Evolutionary conservation across 352 stramenopile genomes (phyloP), one percentile per base, ranked within the genome.

Genomic region (Pythium coloratum): DNA sequence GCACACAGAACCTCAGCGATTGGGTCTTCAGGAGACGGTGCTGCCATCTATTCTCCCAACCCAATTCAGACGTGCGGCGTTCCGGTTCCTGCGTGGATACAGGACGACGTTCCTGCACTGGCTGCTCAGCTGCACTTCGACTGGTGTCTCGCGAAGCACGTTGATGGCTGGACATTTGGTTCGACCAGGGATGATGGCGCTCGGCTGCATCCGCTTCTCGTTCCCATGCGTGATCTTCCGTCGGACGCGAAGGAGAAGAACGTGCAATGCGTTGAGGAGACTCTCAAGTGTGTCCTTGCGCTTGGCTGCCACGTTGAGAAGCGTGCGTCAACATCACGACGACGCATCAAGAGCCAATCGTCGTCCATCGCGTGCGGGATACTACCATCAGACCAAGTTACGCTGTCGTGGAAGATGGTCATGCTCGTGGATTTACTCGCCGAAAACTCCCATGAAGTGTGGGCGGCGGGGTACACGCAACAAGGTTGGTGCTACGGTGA

Each of bases 401-500:
- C 71, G 2, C 67, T 92, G 13, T 79, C 80, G 26, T 90, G 84
- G 76, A 75, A 92, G 24, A 63, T 88, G 55, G 61, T 90, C 57
- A 75, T 92, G 69, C 76, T 92, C 24, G 67, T 90, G 13, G 84
- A 92, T 71, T 49, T 90, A 20, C 71, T 92, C 0, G 82, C 81
- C 13, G 80, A 90, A 63, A 90, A 90, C 66, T 76, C 82, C 32
- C 81, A 92, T 47, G 82, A 90, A 59, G 78, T 90, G 26, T 92
- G 84, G 84, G 81, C 84, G 4, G 60, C 70, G 0, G 74, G 79
- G 5, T 88, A 86, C 64, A 56, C 78, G 18, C 20, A 71, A 5
- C 75, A 64, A 10, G 78, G 79, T 0, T 92, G 84, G 84, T 59
- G 33, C 4, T 64, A 64, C 18, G 77, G 78, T 7, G 20, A 57